Evolutionary conservation across 2,329 filamentous ascomycete genomes (phyloP).

Genomic region (Trichothecium roseum): DNA sequence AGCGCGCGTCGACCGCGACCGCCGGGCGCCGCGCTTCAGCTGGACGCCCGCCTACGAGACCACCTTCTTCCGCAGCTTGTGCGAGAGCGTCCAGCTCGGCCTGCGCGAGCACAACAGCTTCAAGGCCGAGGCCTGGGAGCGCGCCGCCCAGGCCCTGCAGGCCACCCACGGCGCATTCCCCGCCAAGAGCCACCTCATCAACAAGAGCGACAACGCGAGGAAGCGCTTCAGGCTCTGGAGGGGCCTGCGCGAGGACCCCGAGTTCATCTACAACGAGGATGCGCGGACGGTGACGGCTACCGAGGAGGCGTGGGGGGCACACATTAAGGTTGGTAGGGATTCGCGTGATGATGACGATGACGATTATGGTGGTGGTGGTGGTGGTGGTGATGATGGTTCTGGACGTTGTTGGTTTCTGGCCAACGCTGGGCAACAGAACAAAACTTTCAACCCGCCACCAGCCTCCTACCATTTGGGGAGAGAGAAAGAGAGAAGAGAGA

Average conservation of each 20-base stretch:
- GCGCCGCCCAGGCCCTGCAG: conserved; percentile 42
- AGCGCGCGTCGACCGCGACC: conserved; percentile 25
- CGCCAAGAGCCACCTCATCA: conserved; percentile 52
- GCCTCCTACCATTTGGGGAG: too few species aligned
- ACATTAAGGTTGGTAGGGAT: conserved; percentile 39
- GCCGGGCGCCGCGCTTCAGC: conserved; percentile 43
- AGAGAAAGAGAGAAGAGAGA: too few species aligned
- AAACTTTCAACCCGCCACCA: too few species aligned
- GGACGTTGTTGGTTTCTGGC: too few species aligned
- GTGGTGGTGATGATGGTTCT: too few species aligned
- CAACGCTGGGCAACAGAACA: too few species aligned
- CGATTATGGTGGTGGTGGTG: too few species aligned
- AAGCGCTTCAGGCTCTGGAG: conserved; percentile 54
- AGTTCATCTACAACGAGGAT: conserved; percentile 42
- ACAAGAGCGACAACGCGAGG: conserved; percentile 53
- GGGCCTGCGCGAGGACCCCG: conserved; percentile 44
- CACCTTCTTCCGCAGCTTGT: conserved; percentile 51
- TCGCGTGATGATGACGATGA: too few species aligned
- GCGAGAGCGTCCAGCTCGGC: conserved; percentile 47
- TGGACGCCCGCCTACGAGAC: conserved; percentile 49
- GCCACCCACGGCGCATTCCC: conserved; percentile 45
- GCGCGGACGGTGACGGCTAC: conserved; percentile 42
- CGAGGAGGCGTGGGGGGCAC: conserved; percentile 46
- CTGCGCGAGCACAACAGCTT: conserved; percentile 49
- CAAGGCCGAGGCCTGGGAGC: conserved; percentile 51